Percentiles rank a stretch among this genome's conserved stretches.
Conservation (phyloP, 768 basidiomycete genomes). For the Suillus weaverae region DNA sequence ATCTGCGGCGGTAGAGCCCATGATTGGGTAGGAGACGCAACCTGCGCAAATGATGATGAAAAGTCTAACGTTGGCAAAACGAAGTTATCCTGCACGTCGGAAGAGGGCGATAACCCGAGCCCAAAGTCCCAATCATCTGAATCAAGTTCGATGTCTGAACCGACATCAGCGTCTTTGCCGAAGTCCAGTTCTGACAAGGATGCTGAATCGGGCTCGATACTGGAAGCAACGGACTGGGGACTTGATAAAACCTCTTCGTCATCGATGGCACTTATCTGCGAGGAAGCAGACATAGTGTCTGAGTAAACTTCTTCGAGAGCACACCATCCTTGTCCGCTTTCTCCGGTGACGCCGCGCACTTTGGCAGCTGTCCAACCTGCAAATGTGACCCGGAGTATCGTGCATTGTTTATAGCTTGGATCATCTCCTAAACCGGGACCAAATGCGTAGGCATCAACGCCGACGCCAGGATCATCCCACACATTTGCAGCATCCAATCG, state of each 20-base stretch:
- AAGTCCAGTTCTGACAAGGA: slow-evolving; percentile 10
- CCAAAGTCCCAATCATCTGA: slow-evolving; percentile 10
- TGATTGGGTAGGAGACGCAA: slow-evolving; percentile 1
- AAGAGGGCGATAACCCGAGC: slow-evolving; percentile 13
- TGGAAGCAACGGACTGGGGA: slow-evolving; percentile 7
- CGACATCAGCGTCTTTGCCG: slow-evolving; percentile 4
- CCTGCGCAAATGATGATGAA: slow-evolving; percentile 46
- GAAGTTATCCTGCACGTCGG: slow-evolving; percentile 65
- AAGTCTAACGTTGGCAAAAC: slow-evolving; percentile 78
- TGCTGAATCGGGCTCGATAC: slow-evolving; percentile 11
- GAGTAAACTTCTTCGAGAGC: slow-evolving; percentile 56
- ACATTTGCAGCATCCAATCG: slow-evolving; percentile 69
- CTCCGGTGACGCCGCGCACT: slow-evolving; percentile 68
- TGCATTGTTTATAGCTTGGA: slow-evolving; percentile 53
- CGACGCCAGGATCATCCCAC: slow-evolving; percentile 52
- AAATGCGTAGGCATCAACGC: slow-evolving; percentile 62
- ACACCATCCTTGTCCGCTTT: slow-evolving; percentile 76
- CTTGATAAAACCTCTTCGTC: neutral
- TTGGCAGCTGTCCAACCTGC: slow-evolving; percentile 68
- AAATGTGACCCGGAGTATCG: slow-evolving; percentile 68
- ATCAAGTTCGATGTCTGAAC: neutral
- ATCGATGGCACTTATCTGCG: slow-evolving; percentile 6
- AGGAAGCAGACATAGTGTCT: neutral
- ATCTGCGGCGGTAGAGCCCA: slow-evolving; percentile 13
- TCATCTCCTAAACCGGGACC: slow-evolving; percentile 35